Evolutionary conservation across 208 protist genomes (phyloP).

Genomic region (Kentomonas sorsogonicus): DNA sequence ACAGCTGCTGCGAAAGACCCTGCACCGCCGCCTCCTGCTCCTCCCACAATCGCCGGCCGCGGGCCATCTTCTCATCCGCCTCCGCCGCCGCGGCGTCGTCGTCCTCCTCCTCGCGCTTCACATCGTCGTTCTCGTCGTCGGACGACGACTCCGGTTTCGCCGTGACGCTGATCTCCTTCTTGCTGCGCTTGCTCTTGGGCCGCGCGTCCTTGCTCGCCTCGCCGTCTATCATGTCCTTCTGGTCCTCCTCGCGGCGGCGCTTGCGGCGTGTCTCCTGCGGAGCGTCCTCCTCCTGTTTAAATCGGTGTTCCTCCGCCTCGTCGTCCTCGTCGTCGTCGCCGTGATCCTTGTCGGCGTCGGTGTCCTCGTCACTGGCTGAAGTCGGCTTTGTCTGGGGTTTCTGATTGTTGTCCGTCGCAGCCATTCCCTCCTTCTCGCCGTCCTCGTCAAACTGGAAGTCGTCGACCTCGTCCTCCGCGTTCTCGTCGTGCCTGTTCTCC

Average conservation of each 20-base stretch:
- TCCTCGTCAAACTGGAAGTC: constrained; percentile 68
- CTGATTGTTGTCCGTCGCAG: constrained; percentile 34
- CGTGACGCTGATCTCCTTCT: constrained; percentile 7
- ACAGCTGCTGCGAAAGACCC: constrained; percentile 94
- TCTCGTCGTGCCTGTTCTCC: constrained; percentile 22
- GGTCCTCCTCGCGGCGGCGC: constrained; percentile 41
- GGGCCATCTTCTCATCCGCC: constrained; percentile 38
- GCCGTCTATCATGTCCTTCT: constrained; percentile 18
- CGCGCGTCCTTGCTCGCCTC: constrained; percentile 33
- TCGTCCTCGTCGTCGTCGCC: constrained; percentile 26
- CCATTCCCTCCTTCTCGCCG: constrained; percentile 55
- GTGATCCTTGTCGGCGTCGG: constrained; percentile 12
- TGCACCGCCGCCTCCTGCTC: constrained; percentile 89
- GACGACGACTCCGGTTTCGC: constrained; percentile 30
- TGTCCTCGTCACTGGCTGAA: constrained; percentile 21
- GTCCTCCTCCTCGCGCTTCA: constrained; percentile 23
- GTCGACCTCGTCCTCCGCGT: constrained; percentile 37
- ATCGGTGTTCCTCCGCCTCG: constrained; percentile 1
- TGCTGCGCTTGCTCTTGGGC: constrained; percentile 34
- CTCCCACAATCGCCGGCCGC: constrained; percentile 85
- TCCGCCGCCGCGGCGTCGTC: constrained; percentile 18
- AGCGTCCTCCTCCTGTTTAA: constrained; percentile 19
- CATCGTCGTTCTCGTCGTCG: constrained; percentile 13
- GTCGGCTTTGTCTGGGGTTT: constrained; percentile 14
- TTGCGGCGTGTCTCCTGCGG: constrained; percentile 33